A percentile compares a stretch with the other conserved stretches of the same genome.
Evolutionary conservation across 805 yeast species (phyloP).

Genomic region (Candida multigemmis): DNA sequence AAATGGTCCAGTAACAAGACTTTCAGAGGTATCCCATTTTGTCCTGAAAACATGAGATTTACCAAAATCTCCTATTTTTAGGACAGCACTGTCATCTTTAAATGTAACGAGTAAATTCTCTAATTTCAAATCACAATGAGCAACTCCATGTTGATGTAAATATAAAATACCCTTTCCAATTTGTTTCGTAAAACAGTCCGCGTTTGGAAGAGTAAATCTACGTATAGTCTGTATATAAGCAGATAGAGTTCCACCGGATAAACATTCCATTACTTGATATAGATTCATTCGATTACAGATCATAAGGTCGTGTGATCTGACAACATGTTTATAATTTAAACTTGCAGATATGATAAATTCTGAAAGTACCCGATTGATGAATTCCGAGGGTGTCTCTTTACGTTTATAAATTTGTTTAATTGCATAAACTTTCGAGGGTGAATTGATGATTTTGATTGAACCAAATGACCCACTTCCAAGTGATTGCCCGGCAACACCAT

Average conservation of each 20-base stretch:
- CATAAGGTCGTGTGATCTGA: slow-evolving; percentile 72
- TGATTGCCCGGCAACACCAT: slow-evolving; percentile 23
- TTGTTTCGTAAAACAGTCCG: slow-evolving; percentile 84
- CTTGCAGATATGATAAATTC: slow-evolving; percentile 85
- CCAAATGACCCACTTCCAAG: slow-evolving; percentile 33
- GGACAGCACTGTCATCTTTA: slow-evolving; percentile 7
- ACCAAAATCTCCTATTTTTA: slow-evolving; percentile 65
- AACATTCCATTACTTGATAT: slow-evolving; percentile 30
- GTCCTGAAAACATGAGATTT: slow-evolving; percentile 86
- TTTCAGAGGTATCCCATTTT: slow-evolving; percentile 60
- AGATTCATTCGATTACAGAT: slow-evolving; percentile 9
- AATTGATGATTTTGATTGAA: slow-evolving; percentile 22
- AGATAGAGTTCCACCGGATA: slow-evolving; percentile 27
- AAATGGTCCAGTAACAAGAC: slow-evolving; percentile 46
- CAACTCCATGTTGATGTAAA: slow-evolving; percentile 87
- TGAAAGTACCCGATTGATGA: slow-evolving; percentile 68
- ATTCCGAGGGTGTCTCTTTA: slow-evolving; percentile 28
- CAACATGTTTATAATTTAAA: slow-evolving; percentile 67
- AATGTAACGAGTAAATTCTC: slow-evolving; percentile 60
- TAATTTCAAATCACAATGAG: slow-evolving; percentile 89
- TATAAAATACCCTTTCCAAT: slow-evolving; percentile 72
- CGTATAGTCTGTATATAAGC: slow-evolving; percentile 16
- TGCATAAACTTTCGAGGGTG: slow-evolving; percentile 18
- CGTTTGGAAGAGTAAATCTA: slow-evolving; percentile 2
- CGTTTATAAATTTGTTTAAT: slow-evolving; percentile 11